Base-by-base conservation (phyloP, 495 filamentous ascomycete genomes). In the Penicillium simplicissimum region DNA sequence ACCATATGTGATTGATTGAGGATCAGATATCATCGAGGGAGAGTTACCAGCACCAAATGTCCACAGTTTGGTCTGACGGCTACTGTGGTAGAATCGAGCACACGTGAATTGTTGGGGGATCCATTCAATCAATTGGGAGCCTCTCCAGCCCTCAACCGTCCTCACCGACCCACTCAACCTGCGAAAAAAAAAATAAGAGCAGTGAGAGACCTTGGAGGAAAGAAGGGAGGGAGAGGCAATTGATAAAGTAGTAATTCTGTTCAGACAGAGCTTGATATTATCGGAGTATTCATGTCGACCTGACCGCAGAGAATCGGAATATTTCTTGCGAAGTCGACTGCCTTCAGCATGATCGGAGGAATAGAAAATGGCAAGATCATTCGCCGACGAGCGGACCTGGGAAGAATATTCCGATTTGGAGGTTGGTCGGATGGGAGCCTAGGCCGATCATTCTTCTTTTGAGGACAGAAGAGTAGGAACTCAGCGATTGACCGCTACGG, bases 31-130 rank as follows among this genome's bases (percentile, higher is more conserved):
- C 28, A 31, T 31, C 28, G 6, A 31, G 23, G n/a, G n/a, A n/a
- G n/a, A n/a, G n/a, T n/a, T n/a, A n/a, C 15, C 28, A 25, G 23
- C 23, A 25, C 23, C 23, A 25, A 25, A 31, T 31, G 28, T 1
- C 23, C 1, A 25, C 23, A 6, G 28, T 38, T 55, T 58, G 69
- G 67, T 70, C 69, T 71, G 60, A 64, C 55, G 52, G 54, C 64
- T 72, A 67, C 69, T 45, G 33, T 54, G 49, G 69, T 67, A 65
- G 67, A 70, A 72, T 72, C 58, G 58, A 70, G 58, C 55, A 70
- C 67, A 61, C 59, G 55, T 55, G 55, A 59, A 65, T 57, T 72
- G 65, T 71, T 65, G 63, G 67, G 70, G 42, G 28, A 31, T 31
- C 28, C 28, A 31, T 31, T 31, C 28, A 7, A 31, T 31, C 23